A percentile compares a stretch with the other conserved stretches of the same genome.
Evolutionary conservation across 176 grass and related monocot species (phyloP).

Genomic region (Olyra latifolia): DNA sequence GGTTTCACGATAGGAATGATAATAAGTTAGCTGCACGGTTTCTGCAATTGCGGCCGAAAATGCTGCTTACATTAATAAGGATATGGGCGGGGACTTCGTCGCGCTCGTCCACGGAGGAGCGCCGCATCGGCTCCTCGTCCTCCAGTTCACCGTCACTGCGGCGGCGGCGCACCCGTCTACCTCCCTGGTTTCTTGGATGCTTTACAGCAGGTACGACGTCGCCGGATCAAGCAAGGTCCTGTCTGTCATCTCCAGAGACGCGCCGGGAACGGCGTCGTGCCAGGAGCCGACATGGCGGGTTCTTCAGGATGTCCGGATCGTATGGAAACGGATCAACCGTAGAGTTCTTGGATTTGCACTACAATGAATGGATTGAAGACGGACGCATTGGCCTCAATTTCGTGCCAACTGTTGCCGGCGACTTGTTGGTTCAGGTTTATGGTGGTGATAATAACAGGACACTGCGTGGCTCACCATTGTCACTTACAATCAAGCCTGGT

Average conservation of each 20-base stretch:
- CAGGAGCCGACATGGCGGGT: constrained; percentile 1
- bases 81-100: constrained; percentile 36
- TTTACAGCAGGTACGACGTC: background rate
- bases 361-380: constrained; percentile 55
- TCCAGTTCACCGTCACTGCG: constrained; percentile 53
- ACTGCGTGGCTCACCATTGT: constrained; percentile 47
- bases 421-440: constrained; percentile 45
- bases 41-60: no score
- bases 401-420: constrained; percentile 33
- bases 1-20: background rate
- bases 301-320: constrained; percentile 37
- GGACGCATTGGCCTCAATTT: constrained; percentile 57
- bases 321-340: constrained; percentile 42
- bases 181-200: constrained; percentile 40
- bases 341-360: constrained; percentile 29
- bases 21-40: background rate
- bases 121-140: constrained; percentile 33
- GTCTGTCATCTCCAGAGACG: constrained; percentile 44
- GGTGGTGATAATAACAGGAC: constrained; percentile 36
- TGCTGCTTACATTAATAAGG: constrained; percentile 4
- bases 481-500: constrained; percentile 58
- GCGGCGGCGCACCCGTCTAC: constrained; percentile 49
- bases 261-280: constrained; percentile 48
- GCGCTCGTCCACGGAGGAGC: constrained; percentile 39
- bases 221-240: constrained; percentile 44